A percentile compares a stretch with the other conserved stretches of the same genome.
phyloP scores from a whole-genome alignment of 2,329 filamentous ascomycete genomes.

The Zymoseptoria pseudotritici region DNA sequence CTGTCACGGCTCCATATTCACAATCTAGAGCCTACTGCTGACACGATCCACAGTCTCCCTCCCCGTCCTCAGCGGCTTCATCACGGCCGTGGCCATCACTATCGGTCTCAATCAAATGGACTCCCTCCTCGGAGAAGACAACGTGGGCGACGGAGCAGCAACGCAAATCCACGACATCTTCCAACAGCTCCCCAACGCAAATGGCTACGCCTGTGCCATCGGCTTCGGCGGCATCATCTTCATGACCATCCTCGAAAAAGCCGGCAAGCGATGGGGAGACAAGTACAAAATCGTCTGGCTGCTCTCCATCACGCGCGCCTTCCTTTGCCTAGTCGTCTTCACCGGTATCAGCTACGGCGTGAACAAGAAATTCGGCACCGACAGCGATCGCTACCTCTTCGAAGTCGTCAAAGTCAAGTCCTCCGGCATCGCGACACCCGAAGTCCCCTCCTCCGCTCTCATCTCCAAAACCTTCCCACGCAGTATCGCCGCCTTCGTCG shows the following conservation, averaged over 20 bases:
- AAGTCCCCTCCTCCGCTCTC: conserved; percentile 41
- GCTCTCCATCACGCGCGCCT: conserved; percentile 53
- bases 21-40: neutral
- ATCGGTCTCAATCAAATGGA: conserved; percentile 60
- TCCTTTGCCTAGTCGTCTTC: conserved; percentile 54
- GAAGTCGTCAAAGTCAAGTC: conserved; percentile 51
- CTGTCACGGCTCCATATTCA: too few species aligned
- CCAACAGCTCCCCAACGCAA: conserved; percentile 48
- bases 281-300: conserved; percentile 53
- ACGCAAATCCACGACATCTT: conserved; percentile 54
- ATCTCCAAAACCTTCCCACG: conserved; percentile 48
- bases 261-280: conserved; percentile 53
- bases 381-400: conserved; percentile 44
- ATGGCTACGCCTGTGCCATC: conserved; percentile 52
- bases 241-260: conserved; percentile 49
- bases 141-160: conserved; percentile 47
- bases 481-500: conserved; percentile 55
- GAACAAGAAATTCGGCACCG: conserved; percentile 43
- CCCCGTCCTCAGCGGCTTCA: conserved; percentile 58
- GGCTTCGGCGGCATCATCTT: conserved; percentile 52
- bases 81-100: conserved; percentile 58
- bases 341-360: conserved; percentile 57
- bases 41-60: conserved; percentile 41
- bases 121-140: conserved; percentile 50
- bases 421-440: conserved; percentile 47